Evolutionary conservation across 176 grass and related monocot species (phyloP), one percentile per base, ranked within the genome.

Genomic region (Triticum turgidum): DNA sequence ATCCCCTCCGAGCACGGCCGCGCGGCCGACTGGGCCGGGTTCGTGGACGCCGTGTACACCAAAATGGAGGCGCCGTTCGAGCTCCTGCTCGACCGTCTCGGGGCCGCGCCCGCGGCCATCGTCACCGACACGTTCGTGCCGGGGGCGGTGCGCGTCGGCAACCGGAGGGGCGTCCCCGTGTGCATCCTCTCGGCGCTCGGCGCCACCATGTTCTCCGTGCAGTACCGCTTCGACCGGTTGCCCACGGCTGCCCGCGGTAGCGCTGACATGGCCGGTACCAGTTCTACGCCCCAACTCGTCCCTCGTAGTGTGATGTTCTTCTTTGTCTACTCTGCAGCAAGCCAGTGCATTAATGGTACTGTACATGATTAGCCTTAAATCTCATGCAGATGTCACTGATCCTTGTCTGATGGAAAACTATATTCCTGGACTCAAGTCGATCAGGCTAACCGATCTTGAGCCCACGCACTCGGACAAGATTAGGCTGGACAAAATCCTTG

Each of bases 1-100:
- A 81, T 93, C 34, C 84, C 91, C 12, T 90, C 91, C 64, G 87
- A 90, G 77, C 44, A 61, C 18, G 68, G 56, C 61, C 90, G 78
- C 39, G 78, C 78, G 61, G 79, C 51, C 34, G 87, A 92, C 61
- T 38, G 83, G 54, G 2, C 2, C 6, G 75, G 87, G 74, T 89
- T 92, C 68, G 3, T 89, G 20, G 72, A 69, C 14, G 87, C 87
- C 11, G 87, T 92, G 12, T 83, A 68, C 67, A 80, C 75, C 59
- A 73, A 41, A 41, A 87, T 89, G 87, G 84, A 33, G 35, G 30
- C 17, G 20, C 84, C 91, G 21, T 85, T 92, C 15, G 84, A 85
- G 37, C 58, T 21, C 1, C 84, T 89, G 9, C 91, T 92, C 76
- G 80, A 74, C 56, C 73, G 38, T 4, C 80, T 89, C 72, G 25